Base-by-base conservation (phyloP, 768 basidiomycete species). In the Lyophyllum shimeji region DNA sequence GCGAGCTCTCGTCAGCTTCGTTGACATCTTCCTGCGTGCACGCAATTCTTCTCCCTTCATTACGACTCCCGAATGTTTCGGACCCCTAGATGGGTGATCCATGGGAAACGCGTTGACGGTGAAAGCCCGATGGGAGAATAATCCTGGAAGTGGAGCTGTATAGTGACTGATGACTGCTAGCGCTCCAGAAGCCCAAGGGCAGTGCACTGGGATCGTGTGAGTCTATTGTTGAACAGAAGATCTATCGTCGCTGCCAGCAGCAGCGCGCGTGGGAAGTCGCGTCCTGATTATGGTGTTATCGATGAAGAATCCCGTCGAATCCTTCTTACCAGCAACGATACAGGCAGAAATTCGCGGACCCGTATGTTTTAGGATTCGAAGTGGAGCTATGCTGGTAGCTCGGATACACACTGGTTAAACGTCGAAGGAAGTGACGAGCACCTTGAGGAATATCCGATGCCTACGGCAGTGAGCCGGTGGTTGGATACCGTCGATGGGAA, bases 241-340 rank as follows among this genome's bases (percentile, higher is more conserved):
- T 39, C 4, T 8, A 23, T 23, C 21, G 23, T 34, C 13, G 50
- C 7, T n/a, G 27, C n/a, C n/a, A n/a, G n/a, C n/a, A n/a, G n/a
- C n/a, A n/a, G n/a, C 31, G 12, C 46, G 46, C 17, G 33, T 25
- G 50, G 50, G 50, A 50, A 50, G 50, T 39, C 50, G 37, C 50
- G 42, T 12, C 21, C 50, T 24, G 21, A 39, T 39, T 12, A 11
- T 18, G 34, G 33, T 12, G 20, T n/a, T 18, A 25, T 50, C 5
- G n/a, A 18, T 23, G 12, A 37, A 12, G n/a, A 4, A 29, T 5
- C 4, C 29, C 9, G 29, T 50, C 24, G 27, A 23, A 37, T 6
- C 2, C 13, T 3, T 37, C 34, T 34, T 9, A 23, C 43, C 23
- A 21, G 43, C 12, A 21, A 24, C 17, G 1, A 40, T 40, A 1